A percentile compares a stretch with the other conserved stretches of the same genome.
phyloP scores from a whole-genome alignment of 306 rosid genomes.

The Acacia crassicarpa region DNA sequence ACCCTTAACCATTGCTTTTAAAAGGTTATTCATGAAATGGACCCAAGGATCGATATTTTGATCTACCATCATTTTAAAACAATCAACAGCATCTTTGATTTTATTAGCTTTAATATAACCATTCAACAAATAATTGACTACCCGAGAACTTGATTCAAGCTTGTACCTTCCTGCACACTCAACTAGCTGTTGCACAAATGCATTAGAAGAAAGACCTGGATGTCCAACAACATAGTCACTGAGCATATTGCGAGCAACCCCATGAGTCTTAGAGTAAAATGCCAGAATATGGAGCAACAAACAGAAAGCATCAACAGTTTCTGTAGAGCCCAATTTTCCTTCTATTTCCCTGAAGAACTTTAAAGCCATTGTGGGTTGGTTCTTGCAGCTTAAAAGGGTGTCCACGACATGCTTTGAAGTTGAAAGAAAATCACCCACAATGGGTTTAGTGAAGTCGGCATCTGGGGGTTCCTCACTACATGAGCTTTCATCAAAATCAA shows the following conservation, averaged over 20 bases:
- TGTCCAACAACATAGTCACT: slow-evolving; percentile 36
- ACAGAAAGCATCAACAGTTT: slow-evolving; percentile 43
- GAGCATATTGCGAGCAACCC: slow-evolving; percentile 37
- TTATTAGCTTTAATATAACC: slow-evolving; percentile 61
- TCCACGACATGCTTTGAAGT: slow-evolving; percentile 33
- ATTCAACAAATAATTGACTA: slow-evolving; percentile 58
- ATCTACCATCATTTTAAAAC: slow-evolving; percentile 53
- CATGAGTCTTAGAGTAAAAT: slow-evolving; percentile 29
- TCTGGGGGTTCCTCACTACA: slow-evolving; percentile 7
- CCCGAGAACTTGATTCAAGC: slow-evolving; percentile 45
- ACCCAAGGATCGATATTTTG: slow-evolving; percentile 45
- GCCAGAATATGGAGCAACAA: slow-evolving; percentile 58
- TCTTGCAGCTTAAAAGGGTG: slow-evolving; percentile 46
- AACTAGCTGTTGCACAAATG: slow-evolving; percentile 40
- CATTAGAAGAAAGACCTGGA: slow-evolving; percentile 38
- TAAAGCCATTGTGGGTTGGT: slow-evolving; percentile 52
- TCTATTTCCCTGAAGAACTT: slow-evolving; percentile 40
- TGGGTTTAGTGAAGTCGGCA: background rate
- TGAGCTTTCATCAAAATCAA: background rate
- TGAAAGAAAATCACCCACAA: background rate
- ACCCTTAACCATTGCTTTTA: slow-evolving; percentile 55
- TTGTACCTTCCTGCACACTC: slow-evolving; percentile 46
- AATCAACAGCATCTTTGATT: slow-evolving; percentile 52
- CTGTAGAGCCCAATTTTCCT: slow-evolving; percentile 38
- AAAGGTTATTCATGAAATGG: slow-evolving; percentile 50